A percentile compares a stretch with the other conserved stretches of the same genome.
phyloP scores from a whole-genome alignment of 1,284 basidiomycete genomes.

The Cutaneotrichosporon sp. region DNA sequence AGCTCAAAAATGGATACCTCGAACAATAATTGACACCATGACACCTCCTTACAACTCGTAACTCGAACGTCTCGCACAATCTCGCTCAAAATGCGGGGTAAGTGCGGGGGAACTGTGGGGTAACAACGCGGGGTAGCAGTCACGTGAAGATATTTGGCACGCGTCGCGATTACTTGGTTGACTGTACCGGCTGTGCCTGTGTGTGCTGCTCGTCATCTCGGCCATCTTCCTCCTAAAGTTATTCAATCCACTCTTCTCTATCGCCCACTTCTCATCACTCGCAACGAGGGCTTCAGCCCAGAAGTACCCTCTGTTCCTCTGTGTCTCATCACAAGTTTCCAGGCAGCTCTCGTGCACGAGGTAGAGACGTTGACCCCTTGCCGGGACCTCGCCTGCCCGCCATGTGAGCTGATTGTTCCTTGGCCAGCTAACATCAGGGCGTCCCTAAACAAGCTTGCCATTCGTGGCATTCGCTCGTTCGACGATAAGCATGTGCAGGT shows the following conservation, averaged over 20 bases:
- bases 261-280: not conserved
- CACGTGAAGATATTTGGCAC: not conserved
- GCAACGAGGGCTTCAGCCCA: no score
- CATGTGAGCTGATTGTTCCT: not conserved
- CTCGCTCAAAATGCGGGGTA: no score
- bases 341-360: no score
- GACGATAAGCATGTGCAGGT: constrained; percentile 91
- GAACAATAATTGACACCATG: no score
- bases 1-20: no score
- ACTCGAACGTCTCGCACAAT: no score
- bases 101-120: not conserved
- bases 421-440: constrained; percentile 57
- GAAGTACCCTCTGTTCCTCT: no score
- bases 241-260: not conserved
- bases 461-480: constrained; percentile 67
- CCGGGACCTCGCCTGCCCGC: no score
- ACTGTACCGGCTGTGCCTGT: no score
- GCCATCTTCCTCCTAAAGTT: not conserved
- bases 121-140: not conserved
- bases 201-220: not conserved
- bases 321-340: no score
- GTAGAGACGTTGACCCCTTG: no score
- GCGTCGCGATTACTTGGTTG: not conserved
- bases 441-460: constrained; percentile 79
- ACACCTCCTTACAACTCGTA: no score